A percentile compares a stretch with the other conserved stretches of the same genome.
Evolutionary conservation across 2,329 filamentous ascomycete genomes (phyloP).

Genomic region (Hypocrella siamensis): DNA sequence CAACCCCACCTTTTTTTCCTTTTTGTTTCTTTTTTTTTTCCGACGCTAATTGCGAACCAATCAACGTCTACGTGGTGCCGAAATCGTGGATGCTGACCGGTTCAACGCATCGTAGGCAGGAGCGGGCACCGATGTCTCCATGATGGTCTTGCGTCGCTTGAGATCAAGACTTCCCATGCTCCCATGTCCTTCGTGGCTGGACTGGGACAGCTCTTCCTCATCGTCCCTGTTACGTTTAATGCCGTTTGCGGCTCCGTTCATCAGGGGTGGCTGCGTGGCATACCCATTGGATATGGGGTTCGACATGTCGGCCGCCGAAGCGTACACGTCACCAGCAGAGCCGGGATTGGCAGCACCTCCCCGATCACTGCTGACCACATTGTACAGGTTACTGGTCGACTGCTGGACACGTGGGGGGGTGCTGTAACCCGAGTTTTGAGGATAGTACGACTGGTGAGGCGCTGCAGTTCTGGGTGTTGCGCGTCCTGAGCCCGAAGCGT

Average conservation of each 20-base stretch:
- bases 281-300: conserved; percentile 46
- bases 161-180: conserved; percentile 37
- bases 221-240: conserved; percentile 39
- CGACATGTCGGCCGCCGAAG: conserved; percentile 44
- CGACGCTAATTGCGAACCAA: too few relatives aligned
- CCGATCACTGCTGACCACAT: conserved; percentile 71
- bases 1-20: too few relatives aligned
- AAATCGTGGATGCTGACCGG: too few relatives aligned
- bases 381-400: conserved; percentile 72
- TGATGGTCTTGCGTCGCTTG: conserved; percentile 68
- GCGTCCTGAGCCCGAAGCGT: conserved; percentile 67
- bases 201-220: conserved; percentile 42
- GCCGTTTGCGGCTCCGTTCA: conserved; percentile 43
- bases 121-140: conserved; percentile 39
- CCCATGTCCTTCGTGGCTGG: conserved; percentile 33
- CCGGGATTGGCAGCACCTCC: conserved; percentile 42
- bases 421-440: conserved; percentile 51
- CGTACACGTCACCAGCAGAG: conserved; percentile 53
- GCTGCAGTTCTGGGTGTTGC: conserved; percentile 72
- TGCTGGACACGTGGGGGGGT: conserved; percentile 59
- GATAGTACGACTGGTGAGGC: conserved; percentile 58
- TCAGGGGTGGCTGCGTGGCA: conserved; percentile 40
- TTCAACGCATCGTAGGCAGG: too few relatives aligned
- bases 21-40: too few relatives aligned
- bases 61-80: too few relatives aligned